Evolutionary conservation across 768 basidiomycete species (phyloP), one percentile per base, ranked within the genome.

Genomic region (Auriscalpium orientale): DNA sequence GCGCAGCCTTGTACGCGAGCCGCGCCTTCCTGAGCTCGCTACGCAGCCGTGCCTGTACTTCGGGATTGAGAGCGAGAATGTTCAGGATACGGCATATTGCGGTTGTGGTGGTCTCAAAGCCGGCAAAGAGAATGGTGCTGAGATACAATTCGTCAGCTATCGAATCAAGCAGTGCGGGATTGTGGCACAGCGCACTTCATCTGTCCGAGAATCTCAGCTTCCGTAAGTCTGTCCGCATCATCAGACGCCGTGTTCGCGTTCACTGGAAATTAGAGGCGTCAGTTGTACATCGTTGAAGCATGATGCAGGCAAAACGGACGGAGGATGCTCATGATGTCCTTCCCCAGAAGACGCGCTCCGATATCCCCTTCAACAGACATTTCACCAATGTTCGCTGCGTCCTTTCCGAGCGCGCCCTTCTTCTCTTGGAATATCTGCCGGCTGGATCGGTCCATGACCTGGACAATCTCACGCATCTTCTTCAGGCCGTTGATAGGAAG

Each of bases 291-390:
- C 36, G 46, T 47, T 16, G 10, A 28, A 16, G 28, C 46, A 8
- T 46, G 13, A 33, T 13, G 16, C 59, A 21, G n/a, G 44, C 33
- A 28, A 1, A n/a, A 63, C 76, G 45, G 58, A 80, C 78, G 65
- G 28, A 79, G 60, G 44, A 78, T 69, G 54, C 74, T 78, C 58
- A 79, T 68, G 20, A 80, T 71, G 59, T 79, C 78, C 46, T 74
- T 75, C 13, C 73, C 74, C 2, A 28, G 22, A 28, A 28, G 22
- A 28, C 22, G 22, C 5, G 22, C 22, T 5, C 22, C 22, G 5
- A 28, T 5, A 5, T 28, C 22, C 2, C 22, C 22, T 56, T 68
- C 67, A 12, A 69, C 71, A 45, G 72, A 65, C 54, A 72, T 69
- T 12, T 56, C 58, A 15, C 57, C 53, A 6, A 72, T 62, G 3